phyloP scores from a whole-genome alignment of 805 yeast species.

The Wickerhamiella bombiphila region DNA sequence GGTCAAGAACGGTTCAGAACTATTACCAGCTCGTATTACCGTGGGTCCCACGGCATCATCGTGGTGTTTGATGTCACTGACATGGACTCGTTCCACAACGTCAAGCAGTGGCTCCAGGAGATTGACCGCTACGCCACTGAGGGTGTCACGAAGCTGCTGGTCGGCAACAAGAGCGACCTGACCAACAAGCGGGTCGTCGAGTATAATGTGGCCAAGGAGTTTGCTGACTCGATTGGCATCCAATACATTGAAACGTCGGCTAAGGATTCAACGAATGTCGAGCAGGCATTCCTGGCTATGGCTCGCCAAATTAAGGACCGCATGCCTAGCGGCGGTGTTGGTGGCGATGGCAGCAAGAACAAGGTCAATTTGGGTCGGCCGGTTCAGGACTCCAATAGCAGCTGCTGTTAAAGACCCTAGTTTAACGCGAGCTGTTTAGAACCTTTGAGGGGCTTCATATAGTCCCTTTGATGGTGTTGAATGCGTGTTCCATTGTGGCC shows the following conservation, averaged over 20 bases:
- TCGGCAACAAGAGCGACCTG: slow-evolving; percentile 93
- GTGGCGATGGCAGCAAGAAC: slow-evolving; percentile 31
- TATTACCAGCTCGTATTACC: slow-evolving; percentile 89
- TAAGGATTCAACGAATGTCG: slow-evolving; percentile 87
- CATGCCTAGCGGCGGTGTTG: slow-evolving; percentile 50
- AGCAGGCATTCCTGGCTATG: slow-evolving; percentile 97
- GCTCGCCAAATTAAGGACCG: slow-evolving; percentile 95
- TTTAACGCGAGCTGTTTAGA: too few species aligned
- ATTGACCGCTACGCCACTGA: slow-evolving; percentile 97
- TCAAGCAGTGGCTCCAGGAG: slow-evolving; percentile 97
- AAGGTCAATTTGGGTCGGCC: slow-evolving; percentile 30
- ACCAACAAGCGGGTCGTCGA: slow-evolving; percentile 91
- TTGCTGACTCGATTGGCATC: slow-evolving; percentile 87
- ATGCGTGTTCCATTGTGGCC: too few species aligned
- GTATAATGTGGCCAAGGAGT: slow-evolving; percentile 90
- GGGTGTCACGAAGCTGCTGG: slow-evolving; percentile 88
- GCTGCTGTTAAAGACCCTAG: slow-evolving; percentile 33
- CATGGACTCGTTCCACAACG: slow-evolving; percentile 74
- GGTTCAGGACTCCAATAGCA: slow-evolving; percentile 28
- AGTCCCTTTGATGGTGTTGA: too few species aligned
- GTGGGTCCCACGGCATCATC: slow-evolving; percentile 98
- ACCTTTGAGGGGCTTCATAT: too few species aligned
- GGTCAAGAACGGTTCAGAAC: slow-evolving; percentile 98
- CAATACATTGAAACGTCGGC: slow-evolving; percentile 97
- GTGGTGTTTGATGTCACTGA: slow-evolving; percentile 97